Percentiles rank a stretch among this genome's conserved stretches.
These are phyloP conservation scores for Aspergillus ruber DNA, from an alignment of 2,329 filamentous ascomycete genomes.

Conservation along the genomic window DNA sequence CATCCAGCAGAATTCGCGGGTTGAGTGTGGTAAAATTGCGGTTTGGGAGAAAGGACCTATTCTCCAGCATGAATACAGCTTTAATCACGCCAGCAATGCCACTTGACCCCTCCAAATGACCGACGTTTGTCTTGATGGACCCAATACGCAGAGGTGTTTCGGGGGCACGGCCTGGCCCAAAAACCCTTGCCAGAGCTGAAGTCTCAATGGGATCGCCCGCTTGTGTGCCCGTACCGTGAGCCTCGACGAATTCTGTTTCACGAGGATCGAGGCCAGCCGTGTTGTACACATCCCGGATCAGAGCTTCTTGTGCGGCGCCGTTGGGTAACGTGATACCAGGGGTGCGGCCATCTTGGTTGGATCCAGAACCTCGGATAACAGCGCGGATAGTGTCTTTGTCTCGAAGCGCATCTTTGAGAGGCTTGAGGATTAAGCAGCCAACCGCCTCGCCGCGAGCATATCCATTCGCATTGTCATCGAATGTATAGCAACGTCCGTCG, in stretches of 20 bases:
- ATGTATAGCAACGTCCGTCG: slow-evolving; percentile 25
- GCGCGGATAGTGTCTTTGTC: slow-evolving; percentile 40
- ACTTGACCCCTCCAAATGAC: slow-evolving; percentile 19
- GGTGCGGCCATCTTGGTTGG: slow-evolving; percentile 43
- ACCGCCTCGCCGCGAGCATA: slow-evolving; percentile 45
- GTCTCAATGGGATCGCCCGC: slow-evolving; percentile 29
- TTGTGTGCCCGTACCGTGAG: slow-evolving; percentile 29
- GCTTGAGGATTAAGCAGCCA: slow-evolving; percentile 38
- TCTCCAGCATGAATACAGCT: slow-evolving; percentile 38
- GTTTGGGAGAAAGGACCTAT: slow-evolving; percentile 40
- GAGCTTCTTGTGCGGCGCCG: slow-evolving; percentile 24
- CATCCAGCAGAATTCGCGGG: slow-evolving; percentile 25
- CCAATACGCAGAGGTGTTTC: slow-evolving; percentile 14
- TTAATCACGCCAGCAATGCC: slow-evolving; percentile 30
- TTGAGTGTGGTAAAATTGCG: slow-evolving; percentile 38
- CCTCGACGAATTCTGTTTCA: slow-evolving; percentile 21
- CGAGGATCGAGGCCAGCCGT: slow-evolving; percentile 18
- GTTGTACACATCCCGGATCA: slow-evolving; percentile 28
- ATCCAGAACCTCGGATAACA: slow-evolving; percentile 36
- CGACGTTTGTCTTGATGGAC: slow-evolving; percentile 18
- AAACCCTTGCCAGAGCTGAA: slow-evolving; percentile 20
- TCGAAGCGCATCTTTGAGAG: slow-evolving; percentile 33
- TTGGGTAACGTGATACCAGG: slow-evolving; percentile 42
- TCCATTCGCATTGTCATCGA: slow-evolving; percentile 38
- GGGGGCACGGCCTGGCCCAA: slow-evolving; percentile 12